Conservation (phyloP, 495 filamentous ascomycete genomes). For the Extremus antarcticus region DNA sequence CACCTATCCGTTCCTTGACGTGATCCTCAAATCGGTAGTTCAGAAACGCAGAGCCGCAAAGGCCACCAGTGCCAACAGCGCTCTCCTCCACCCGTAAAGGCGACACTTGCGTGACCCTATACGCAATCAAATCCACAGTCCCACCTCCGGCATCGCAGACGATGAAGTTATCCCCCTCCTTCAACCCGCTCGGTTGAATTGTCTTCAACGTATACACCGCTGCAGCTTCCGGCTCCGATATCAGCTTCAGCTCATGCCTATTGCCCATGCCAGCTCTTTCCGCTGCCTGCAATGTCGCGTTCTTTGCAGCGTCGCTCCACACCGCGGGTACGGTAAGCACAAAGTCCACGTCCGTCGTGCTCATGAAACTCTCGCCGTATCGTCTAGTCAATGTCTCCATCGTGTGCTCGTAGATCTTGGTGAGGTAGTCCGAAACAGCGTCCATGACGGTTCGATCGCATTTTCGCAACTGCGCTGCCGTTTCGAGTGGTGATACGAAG, state of each 20-base stretch:
- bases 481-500: constrained; percentile 65
- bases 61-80: constrained; percentile 41
- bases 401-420: constrained; percentile 58
- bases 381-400: constrained; percentile 56
- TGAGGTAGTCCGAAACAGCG: constrained; percentile 37
- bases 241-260: constrained; percentile 36
- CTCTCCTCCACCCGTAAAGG: constrained; percentile 26
- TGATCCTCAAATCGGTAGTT: constrained; percentile 39
- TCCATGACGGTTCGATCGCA: constrained; percentile 36
- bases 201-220: constrained; percentile 41
- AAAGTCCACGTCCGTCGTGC: constrained; percentile 33
- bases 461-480: constrained; percentile 58
- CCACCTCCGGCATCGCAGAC: constrained; percentile 35
- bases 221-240: constrained; percentile 53
- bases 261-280: constrained; percentile 42
- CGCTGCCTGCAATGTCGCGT: constrained; percentile 34
- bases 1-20: constrained; percentile 31
- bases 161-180: constrained; percentile 29
- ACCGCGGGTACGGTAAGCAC: constrained; percentile 61
- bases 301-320: constrained; percentile 36
- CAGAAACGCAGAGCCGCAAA: constrained; percentile 36
- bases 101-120: constrained; percentile 31
- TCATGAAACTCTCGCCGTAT: constrained; percentile 36
- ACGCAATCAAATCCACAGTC: constrained; percentile 34
- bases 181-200: constrained; percentile 29